Evolutionary conservation across 2,329 filamentous ascomycete species (phyloP).

Genomic region (Graphilbum fragrans): DNA sequence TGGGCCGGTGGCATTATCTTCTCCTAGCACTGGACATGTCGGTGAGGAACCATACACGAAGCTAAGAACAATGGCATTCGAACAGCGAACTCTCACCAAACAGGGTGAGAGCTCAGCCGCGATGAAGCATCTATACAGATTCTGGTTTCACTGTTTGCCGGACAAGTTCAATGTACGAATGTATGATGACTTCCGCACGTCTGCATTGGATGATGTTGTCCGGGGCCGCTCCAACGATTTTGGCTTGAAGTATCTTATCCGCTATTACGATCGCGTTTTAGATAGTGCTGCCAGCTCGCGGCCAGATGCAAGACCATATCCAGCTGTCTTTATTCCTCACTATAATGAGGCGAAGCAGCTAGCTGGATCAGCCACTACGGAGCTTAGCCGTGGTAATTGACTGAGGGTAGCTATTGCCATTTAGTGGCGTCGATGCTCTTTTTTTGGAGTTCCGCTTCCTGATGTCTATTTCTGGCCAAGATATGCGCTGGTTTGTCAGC

Average conservation of each 20-base stretch:
- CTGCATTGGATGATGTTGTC: slow-evolving; percentile 52
- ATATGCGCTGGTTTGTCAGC: too few species aligned
- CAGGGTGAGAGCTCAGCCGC: slow-evolving; percentile 33
- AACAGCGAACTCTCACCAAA: slow-evolving; percentile 20
- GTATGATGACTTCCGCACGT: slow-evolving; percentile 61
- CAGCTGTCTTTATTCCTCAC: slow-evolving; percentile 16
- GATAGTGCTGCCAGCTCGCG: slow-evolving; percentile 13
- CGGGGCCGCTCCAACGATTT: slow-evolving; percentile 30
- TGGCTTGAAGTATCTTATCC: slow-evolving; percentile 51
- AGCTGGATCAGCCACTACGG: slow-evolving; percentile 1
- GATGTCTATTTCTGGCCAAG: too few species aligned
- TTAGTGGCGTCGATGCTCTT: too few species aligned
- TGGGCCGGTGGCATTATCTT: neutral
- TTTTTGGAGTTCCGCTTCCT: too few species aligned
- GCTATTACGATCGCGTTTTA: slow-evolving; percentile 41
- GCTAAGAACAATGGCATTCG: slow-evolving; percentile 26
- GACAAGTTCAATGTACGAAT: slow-evolving; percentile 63
- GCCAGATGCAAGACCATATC: slow-evolving; percentile 14
- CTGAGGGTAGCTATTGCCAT: too few species aligned
- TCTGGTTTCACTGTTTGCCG: slow-evolving; percentile 63
- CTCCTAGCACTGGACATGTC: neutral
- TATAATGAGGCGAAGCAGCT: slow-evolving; percentile 14
- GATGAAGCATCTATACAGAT: slow-evolving; percentile 58
- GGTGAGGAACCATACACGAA: slow-evolving; percentile 16
- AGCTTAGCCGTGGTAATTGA: neutral